Conservation (phyloP, 345 rosid genomes). For the Linum usitatissimum region DNA sequence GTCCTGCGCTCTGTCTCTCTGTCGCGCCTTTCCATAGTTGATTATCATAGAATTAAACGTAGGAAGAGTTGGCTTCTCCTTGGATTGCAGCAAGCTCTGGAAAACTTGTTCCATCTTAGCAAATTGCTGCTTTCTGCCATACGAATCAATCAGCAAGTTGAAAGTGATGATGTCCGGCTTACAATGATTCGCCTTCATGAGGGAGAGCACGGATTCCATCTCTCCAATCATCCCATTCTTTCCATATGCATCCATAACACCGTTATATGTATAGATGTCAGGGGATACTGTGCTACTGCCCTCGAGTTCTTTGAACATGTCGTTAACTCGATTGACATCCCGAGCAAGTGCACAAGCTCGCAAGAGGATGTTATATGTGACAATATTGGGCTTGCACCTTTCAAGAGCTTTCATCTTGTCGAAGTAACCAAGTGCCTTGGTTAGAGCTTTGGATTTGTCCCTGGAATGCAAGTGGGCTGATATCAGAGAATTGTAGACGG, state of each 20-base stretch:
- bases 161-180: conserved; percentile 80
- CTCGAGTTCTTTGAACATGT: conserved; percentile 63
- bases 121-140: conserved; percentile 77
- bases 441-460: conserved; percentile 73
- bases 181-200: conserved; percentile 59
- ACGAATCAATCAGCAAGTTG: conserved; percentile 67
- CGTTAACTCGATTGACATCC: conserved; percentile 56
- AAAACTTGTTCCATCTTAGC: conserved; percentile 94
- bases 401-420: conserved; percentile 76
- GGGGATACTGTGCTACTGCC: conserved; percentile 43
- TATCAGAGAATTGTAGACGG: conserved; percentile 84
- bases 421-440: conserved; percentile 65
- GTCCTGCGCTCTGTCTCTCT: conserved; percentile 59
- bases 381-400: conserved; percentile 70
- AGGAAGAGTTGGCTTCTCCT: conserved; percentile 74
- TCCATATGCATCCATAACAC: conserved; percentile 95
- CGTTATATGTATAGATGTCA: conserved; percentile 70
- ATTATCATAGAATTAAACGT: conserved; percentile 84
- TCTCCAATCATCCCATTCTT: conserved; percentile 83
- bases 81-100: conserved; percentile 60
- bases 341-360: conserved; percentile 83
- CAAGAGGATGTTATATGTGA: conserved; percentile 77
- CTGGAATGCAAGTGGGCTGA: conserved; percentile 77
- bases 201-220: conserved; percentile 76
- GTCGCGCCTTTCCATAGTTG: conserved; percentile 77